Conservation (phyloP, 1,284 basidiomycete species). For the Cutaneotrichosporon sp. region DNA sequence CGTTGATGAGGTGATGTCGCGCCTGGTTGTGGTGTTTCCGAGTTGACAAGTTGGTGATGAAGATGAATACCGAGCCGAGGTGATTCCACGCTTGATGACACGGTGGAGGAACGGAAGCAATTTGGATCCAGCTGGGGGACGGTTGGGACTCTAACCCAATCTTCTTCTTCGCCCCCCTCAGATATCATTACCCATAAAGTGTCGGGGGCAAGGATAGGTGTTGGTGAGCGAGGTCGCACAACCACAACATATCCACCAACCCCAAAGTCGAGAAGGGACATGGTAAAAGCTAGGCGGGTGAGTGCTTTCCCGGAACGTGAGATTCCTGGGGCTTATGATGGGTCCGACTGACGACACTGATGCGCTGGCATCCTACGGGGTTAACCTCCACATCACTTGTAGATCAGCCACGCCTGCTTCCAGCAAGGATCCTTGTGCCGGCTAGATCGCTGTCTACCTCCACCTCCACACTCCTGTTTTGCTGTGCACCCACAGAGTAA, state of each 20-base stretch:
- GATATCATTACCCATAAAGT: not conserved
- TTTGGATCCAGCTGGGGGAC: not conserved
- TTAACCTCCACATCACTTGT: not conserved
- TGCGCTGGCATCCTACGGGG: not conserved
- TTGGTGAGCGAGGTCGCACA: not conserved
- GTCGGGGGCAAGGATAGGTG: not conserved
- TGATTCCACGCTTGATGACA: not conserved
- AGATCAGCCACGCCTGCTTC: not conserved
- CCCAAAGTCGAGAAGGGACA: not conserved
- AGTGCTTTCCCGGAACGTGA: not conserved
- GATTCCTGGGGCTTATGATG: not conserved
- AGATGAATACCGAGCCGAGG: conserved; percentile 1
- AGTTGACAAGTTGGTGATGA: not conserved
- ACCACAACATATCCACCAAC: conserved; percentile 1
- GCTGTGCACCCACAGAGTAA: not conserved
- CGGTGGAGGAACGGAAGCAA: not conserved
- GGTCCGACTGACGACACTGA: not conserved
- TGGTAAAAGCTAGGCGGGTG: not conserved
- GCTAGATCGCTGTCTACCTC: not conserved
- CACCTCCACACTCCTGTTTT: not conserved
- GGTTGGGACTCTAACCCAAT: not conserved
- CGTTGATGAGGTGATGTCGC: not conserved
- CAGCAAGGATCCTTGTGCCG: not conserved
- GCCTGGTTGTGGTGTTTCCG: not conserved
- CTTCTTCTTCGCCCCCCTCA: conserved; percentile 7